These are phyloP conservation scores for Ceratorhiza oryzae-sativae DNA, from an alignment of 1,284 basidiomycete genomes.

Conservation along the genomic window DNA sequence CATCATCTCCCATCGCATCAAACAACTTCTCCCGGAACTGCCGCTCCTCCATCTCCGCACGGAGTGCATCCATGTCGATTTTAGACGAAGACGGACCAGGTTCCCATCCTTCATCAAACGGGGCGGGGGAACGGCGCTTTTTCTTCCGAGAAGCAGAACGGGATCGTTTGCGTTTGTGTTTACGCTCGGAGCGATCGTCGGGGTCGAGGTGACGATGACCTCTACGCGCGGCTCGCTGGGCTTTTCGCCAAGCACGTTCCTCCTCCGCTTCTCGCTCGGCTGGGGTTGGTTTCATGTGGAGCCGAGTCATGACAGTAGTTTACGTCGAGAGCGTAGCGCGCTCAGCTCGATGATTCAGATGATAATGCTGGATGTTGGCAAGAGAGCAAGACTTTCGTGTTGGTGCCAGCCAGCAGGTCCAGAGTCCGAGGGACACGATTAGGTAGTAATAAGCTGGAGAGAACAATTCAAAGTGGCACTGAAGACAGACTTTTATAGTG, in stretches of 20 bases:
- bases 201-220: slow-evolving; percentile 4
- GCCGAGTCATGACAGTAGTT: slow-evolving; percentile 4
- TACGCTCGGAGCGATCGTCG: slow-evolving; percentile 11
- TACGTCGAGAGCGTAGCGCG: not conserved
- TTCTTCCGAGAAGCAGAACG: slow-evolving; percentile 13
- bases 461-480: too few relatives aligned
- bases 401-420: too few relatives aligned
- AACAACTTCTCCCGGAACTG: slow-evolving; percentile 73
- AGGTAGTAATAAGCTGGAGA: too few relatives aligned
- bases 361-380: too few relatives aligned
- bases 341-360: too few relatives aligned
- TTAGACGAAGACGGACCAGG: slow-evolving; percentile 47
- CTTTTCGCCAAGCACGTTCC: slow-evolving; percentile 39
- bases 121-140: not conserved
- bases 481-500: too few relatives aligned
- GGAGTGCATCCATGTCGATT: slow-evolving; percentile 59
- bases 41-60: slow-evolving; percentile 65
- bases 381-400: too few relatives aligned
- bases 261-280: slow-evolving; percentile 36
- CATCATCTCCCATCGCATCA: slow-evolving; percentile 67
- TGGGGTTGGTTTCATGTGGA: slow-evolving; percentile 40
- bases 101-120: slow-evolving; percentile 12
- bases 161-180: slow-evolving; percentile 11
- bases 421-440: too few relatives aligned
- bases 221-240: slow-evolving; percentile 40